A percentile compares a stretch with the other conserved stretches of the same genome.
Conservation (phyloP, 306 rosid genomes). For the Vicia villosa region DNA sequence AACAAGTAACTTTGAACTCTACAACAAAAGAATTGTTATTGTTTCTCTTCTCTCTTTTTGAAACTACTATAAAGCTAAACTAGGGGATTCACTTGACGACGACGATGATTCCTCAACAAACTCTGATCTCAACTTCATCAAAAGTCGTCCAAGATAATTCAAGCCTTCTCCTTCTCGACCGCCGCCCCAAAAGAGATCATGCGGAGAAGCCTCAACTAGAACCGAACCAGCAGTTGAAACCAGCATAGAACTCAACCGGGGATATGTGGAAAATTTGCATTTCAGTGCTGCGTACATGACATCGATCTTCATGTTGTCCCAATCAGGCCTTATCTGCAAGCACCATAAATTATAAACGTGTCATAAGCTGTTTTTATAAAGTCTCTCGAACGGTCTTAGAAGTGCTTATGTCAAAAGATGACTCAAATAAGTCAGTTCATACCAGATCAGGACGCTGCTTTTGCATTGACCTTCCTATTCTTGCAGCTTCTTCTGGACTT, state of each 20-base stretch:
- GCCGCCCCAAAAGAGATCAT: slow-evolving; percentile 95
- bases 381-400: too few relatives aligned
- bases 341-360: neutral
- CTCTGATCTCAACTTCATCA: slow-evolving; percentile 90
- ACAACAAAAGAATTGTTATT: slow-evolving; percentile 1
- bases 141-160: slow-evolving; percentile 79
- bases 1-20: slow-evolving; percentile 2
- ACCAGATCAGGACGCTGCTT: slow-evolving; percentile 73
- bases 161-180: slow-evolving; percentile 94
- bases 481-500: slow-evolving; percentile 95
- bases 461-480: slow-evolving; percentile 80
- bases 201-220: slow-evolving; percentile 92
- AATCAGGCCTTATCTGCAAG: slow-evolving; percentile 74
- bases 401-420: neutral
- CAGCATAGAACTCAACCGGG: slow-evolving; percentile 72
- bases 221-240: slow-evolving; percentile 79
- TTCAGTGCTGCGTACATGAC: slow-evolving; percentile 83
- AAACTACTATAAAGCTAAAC: slow-evolving; percentile 32
- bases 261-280: slow-evolving; percentile 85
- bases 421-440: neutral
- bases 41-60: neutral
- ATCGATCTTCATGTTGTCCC: slow-evolving; percentile 79
- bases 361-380: too few relatives aligned
- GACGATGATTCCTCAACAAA: slow-evolving; percentile 66
- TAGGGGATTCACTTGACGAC: slow-evolving; percentile 39